Conservation (phyloP, 495 filamentous ascomycete genomes). For the Clohesyomyces aquaticus region DNA sequence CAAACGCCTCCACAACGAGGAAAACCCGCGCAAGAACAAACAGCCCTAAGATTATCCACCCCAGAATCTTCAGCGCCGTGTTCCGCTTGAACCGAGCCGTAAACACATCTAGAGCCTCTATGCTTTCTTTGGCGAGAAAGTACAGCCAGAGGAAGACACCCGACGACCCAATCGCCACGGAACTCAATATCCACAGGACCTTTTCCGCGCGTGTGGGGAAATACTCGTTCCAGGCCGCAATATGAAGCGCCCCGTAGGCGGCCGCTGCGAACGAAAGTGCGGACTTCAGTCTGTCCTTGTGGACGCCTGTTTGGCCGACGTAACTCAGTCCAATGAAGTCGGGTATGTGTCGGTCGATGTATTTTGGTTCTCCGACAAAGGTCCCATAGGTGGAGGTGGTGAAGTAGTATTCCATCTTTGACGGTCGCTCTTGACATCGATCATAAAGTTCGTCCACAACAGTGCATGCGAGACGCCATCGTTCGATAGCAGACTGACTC, state of each 20-base stretch:
- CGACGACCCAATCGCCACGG: slow-evolving; percentile 18
- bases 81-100: not conserved
- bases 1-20: slow-evolving; percentile 32
- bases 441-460: slow-evolving; percentile 18
- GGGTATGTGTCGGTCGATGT: slow-evolving; percentile 7
- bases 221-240: slow-evolving; percentile 27
- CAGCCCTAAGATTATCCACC: not conserved
- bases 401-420: slow-evolving; percentile 23
- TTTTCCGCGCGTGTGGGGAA: slow-evolving; percentile 17
- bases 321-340: slow-evolving; percentile 23
- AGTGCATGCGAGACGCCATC: slow-evolving; percentile 16
- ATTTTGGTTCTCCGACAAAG: slow-evolving; percentile 20
- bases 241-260: slow-evolving; percentile 25
- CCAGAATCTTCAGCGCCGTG: not conserved
- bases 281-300: slow-evolving; percentile 22
- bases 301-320: slow-evolving; percentile 17
- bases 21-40: slow-evolving; percentile 21
- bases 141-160: slow-evolving; percentile 21
- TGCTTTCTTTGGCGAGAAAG: slow-evolving; percentile 18
- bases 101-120: slow-evolving; percentile 10
- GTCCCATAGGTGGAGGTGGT: slow-evolving; percentile 19
- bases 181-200: slow-evolving; percentile 13
- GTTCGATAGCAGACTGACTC: slow-evolving; percentile 3
- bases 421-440: slow-evolving; percentile 21
- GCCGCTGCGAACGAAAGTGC: slow-evolving; percentile 15